phyloP scores from a whole-genome alignment of 495 filamentous ascomycete genomes.

The Lentithecium fluviatile region DNA sequence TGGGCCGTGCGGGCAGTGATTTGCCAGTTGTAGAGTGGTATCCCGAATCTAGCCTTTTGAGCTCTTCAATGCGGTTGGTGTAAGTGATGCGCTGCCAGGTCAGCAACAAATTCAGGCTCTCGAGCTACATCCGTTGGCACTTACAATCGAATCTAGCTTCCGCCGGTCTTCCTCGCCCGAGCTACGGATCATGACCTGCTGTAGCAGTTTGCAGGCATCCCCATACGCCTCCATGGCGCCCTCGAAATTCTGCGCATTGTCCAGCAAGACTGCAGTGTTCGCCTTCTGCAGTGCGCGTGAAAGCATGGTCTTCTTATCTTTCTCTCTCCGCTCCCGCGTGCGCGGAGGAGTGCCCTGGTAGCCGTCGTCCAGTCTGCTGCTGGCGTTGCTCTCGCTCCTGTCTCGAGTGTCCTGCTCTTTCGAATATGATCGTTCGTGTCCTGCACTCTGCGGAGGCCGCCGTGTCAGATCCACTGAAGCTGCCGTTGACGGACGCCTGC shows the following conservation, averaged over 20 bases:
- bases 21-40: constrained; percentile 60
- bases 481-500: constrained; percentile 10
- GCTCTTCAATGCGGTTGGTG: constrained; percentile 78
- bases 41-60: constrained; percentile 65
- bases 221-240: constrained; percentile 88
- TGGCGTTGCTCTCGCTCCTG: constrained; percentile 33
- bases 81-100: constrained; percentile 75
- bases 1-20: constrained; percentile 74
- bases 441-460: constrained; percentile 10
- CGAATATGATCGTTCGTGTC: constrained; percentile 21
- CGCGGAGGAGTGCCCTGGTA: constrained; percentile 29
- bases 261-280: constrained; percentile 89
- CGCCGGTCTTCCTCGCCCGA: constrained; percentile 76
- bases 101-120: constrained; percentile 8
- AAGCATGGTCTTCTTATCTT: constrained; percentile 78
- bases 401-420: constrained; percentile 18
- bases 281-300: constrained; percentile 91
- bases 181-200: constrained; percentile 81
- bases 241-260: constrained; percentile 92
- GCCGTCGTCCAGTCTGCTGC: constrained; percentile 34
- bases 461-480: constrained; percentile 10
- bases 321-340: constrained; percentile 40
- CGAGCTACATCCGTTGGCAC: constrained; percentile 42
- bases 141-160: constrained; percentile 87
- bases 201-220: constrained; percentile 81